Evolutionary conservation across 164 flowering plant species (phyloP).

Genomic region (Annona cherimola): DNA sequence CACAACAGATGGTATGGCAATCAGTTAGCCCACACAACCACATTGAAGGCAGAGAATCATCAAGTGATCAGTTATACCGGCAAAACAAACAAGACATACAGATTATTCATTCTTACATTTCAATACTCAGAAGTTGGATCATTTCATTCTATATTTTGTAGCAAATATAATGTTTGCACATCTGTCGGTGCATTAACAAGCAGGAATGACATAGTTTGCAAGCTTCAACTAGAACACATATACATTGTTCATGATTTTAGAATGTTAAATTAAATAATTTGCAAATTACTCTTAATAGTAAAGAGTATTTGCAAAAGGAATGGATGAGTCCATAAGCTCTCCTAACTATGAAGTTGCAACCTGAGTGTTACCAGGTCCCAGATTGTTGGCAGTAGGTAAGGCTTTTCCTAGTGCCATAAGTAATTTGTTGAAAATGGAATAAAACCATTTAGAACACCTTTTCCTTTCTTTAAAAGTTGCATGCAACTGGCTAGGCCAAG

Average conservation of each 20-base stretch:
- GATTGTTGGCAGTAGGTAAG: too few species aligned
- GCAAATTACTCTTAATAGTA: neutral
- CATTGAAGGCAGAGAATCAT: too few species aligned
- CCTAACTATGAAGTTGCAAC: neutral
- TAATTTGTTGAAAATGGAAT: too few species aligned
- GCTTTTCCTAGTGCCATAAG: too few species aligned
- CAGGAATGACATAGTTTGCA: neutral
- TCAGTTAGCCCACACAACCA: too few species aligned
- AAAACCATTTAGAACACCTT: too few species aligned
- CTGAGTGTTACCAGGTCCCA: too few species aligned
- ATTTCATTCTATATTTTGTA: neutral
- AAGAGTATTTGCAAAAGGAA: neutral
- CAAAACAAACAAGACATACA: neutral
- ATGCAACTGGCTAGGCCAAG: too few species aligned
- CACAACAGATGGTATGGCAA: too few species aligned
- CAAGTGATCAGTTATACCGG: neutral
- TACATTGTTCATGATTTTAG: neutral
- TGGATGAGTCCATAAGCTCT: neutral
- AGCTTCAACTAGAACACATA: neutral
- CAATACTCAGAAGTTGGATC: neutral
- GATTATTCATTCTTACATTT: neutral
- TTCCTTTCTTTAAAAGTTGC: too few species aligned
- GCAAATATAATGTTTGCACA: neutral
- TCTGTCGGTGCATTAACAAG: neutral
- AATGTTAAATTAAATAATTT: too few species aligned